Conservation (phyloP, 148 eudicot species). For the Fagopyrum homotropicum region DNA sequence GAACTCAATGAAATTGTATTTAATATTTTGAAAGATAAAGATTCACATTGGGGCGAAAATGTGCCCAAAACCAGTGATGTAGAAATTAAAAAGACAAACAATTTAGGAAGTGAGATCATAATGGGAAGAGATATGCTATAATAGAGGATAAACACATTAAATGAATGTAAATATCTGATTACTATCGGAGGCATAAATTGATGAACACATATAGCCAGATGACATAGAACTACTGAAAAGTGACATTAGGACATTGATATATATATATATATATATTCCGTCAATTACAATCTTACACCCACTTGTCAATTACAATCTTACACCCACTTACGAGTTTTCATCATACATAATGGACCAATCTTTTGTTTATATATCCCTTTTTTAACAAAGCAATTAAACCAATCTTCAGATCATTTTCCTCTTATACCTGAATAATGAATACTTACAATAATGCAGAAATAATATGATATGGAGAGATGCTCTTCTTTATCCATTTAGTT, state of each 20-base stretch:
- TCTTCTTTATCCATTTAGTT: too few species aligned
- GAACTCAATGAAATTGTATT: too few species aligned
- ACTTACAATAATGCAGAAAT: too few species aligned
- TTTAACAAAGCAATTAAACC: background rate
- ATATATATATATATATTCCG: background rate
- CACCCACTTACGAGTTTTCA: background rate
- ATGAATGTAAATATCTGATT: background rate
- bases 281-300: too few species aligned
- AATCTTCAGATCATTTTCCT: too few species aligned
- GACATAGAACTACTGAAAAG: background rate
- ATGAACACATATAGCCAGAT: background rate
- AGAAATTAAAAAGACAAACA: background rate
- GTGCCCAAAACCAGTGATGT: slow-evolving; percentile 76
- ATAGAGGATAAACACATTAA: background rate
- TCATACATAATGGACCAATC: background rate
- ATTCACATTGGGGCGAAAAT: too few species aligned
- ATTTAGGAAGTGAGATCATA: background rate
- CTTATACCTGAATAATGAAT: too few species aligned
- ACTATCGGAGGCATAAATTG: background rate
- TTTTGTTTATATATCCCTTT: background rate
- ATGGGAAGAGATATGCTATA: background rate
- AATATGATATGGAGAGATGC: too few species aligned
- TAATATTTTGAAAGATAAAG: too few species aligned
- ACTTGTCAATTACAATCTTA: too few species aligned
- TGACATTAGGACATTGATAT: background rate